Percentiles rank a stretch among this genome's conserved stretches.
Evolutionary conservation across 2,329 filamentous ascomycete genomes (phyloP).

Genomic region (Calonectria fujianensis): DNA sequence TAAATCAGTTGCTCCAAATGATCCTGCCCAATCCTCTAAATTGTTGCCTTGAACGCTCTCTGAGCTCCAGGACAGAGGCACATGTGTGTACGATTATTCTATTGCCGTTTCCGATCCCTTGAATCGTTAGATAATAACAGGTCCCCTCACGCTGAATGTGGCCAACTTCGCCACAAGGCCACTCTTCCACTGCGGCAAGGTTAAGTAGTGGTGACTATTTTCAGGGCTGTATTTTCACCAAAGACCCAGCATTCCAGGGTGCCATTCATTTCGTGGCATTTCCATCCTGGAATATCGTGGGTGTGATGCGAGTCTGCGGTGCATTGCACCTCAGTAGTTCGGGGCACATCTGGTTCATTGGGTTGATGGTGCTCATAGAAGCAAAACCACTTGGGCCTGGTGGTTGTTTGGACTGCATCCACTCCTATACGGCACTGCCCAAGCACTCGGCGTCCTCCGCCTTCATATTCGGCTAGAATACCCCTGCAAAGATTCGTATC

Average conservation of each 20-base stretch:
- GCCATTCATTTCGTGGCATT: constrained; percentile 24
- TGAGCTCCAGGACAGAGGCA: background rate
- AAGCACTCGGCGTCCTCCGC: constrained; percentile 13
- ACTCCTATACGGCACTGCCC: constrained; percentile 21
- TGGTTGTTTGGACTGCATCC: background rate
- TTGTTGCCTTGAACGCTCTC: background rate
- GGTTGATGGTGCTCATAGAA: constrained; percentile 8
- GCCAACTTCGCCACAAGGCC: background rate
- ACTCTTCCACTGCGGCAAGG: background rate
- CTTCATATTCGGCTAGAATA: constrained; percentile 2
- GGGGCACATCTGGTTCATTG: constrained; percentile 12
- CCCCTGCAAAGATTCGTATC: background rate
- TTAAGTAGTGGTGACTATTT: constrained; percentile 8
- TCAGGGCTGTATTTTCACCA: constrained; percentile 20
- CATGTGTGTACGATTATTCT: background rate
- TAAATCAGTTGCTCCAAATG: background rate
- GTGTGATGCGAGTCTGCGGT: background rate
- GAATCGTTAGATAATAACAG: background rate
- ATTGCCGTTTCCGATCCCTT: background rate
- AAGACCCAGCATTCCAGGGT: constrained; percentile 20
- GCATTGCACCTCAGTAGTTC: constrained; percentile 3
- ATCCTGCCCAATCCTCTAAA: background rate
- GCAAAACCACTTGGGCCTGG: constrained; percentile 22
- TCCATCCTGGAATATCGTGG: constrained; percentile 6
- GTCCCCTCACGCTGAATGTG: background rate